Evolutionary conservation across 768 basidiomycete species (phyloP), one percentile per base, ranked within the genome.

Genomic region (Serendipita sp.): DNA sequence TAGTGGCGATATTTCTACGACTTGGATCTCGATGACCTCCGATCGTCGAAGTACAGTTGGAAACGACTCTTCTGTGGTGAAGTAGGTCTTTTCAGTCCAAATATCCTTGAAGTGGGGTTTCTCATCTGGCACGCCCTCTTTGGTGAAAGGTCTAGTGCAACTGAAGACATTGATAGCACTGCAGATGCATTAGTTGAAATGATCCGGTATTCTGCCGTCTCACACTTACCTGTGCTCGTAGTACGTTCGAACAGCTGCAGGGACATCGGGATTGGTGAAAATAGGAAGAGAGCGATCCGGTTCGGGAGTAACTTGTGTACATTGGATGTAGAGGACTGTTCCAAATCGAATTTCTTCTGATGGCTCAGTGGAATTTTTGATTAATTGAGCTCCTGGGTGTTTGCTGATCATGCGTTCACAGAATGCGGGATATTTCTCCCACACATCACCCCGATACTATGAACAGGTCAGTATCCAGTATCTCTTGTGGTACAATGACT

Each of bases 341-440:
- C 89, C 88, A 68, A 82, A 86, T 23, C 86, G 84, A 64, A 91
- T 79, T 67, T 93, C 89, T 5, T 85, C 85, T 11, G 86, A 79
- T 2, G 93, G 90, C 55, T 94, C 87, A 18, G 85, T 83, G 40
- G 80, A 77, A 1, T 76, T 78, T 70, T 86, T 88, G 53, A 95
- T 74, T 8, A 96, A 73, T 64, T 87, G 87, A 3, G 93, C 89
- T 23, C 84, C 84, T 2, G 89, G 86, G 73, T 92, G 89, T 72
- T 94, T 95, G 73, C 84, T 86, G 63, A 93, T 82, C 84, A 96
- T 88, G 43, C 88, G 78, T 72, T 97, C 92, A 74, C 90, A 91
- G 76, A 88, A 91, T 2, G 87, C 82, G 4, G 85, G 86, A 66
- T 85, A 91, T 70, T 90, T 93, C 75, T 98, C 94, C 91, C 89